phyloP scores from a whole-genome alignment of 108 stramenopile genomes.

The Cyclotella sp. region DNA sequence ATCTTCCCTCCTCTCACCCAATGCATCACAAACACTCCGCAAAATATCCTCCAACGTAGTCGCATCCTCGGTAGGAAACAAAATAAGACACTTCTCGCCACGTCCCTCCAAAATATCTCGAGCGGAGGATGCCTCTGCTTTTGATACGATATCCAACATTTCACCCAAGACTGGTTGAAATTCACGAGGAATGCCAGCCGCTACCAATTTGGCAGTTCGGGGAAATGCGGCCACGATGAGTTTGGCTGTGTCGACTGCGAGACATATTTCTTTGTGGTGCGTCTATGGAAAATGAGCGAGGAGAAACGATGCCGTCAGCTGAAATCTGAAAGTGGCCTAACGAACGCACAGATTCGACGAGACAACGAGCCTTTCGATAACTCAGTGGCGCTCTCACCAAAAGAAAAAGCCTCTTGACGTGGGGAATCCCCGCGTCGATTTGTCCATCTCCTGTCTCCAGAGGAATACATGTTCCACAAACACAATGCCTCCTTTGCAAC shows the following conservation, averaged over 20 bases:
- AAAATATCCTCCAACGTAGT: conserved; percentile 53
- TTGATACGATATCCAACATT: conserved; percentile 40
- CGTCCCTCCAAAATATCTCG: conserved; percentile 2
- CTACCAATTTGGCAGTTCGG: conserved; percentile 52
- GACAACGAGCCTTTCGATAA: background rate
- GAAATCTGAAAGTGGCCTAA: background rate
- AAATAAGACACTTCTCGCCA: conserved; percentile 53
- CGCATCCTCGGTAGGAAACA: conserved; percentile 74
- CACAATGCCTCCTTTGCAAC: conserved; percentile 72
- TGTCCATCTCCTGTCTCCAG: conserved; percentile 14
- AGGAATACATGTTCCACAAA: conserved; percentile 58
- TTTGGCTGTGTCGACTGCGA: conserved; percentile 82
- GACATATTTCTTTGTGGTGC: conserved; percentile 77
- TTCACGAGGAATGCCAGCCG: conserved; percentile 60
- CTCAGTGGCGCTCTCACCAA: conserved; percentile 40
- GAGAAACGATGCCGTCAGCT: background rate
- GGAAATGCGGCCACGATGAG: conserved; percentile 70
- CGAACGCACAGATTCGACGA: background rate
- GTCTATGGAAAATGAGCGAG: conserved; percentile 12
- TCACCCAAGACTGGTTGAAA: conserved; percentile 68
- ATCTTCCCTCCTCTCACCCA: background rate
- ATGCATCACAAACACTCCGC: background rate
- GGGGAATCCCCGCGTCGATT: conserved; percentile 9
- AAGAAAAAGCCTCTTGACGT: conserved; percentile 65
- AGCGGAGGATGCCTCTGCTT: conserved; percentile 6